Evolutionary conservation across 2,329 filamentous ascomycete genomes (phyloP).

Genomic region (Dactylellina leptospora): DNA sequence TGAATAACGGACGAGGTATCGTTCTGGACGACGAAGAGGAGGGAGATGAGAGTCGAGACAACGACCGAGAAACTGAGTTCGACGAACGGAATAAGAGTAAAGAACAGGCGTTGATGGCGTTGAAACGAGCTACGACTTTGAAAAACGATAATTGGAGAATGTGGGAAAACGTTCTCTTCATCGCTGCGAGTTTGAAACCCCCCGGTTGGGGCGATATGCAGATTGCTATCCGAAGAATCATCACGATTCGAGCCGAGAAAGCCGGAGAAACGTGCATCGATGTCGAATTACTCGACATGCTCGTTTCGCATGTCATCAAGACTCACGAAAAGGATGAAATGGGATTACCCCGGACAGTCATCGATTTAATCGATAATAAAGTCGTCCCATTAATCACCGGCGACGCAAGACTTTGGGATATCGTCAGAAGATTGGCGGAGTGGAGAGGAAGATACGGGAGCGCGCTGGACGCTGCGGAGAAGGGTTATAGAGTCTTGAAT

Average conservation of each 20-base stretch:
- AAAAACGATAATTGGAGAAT: conserved; percentile 90
- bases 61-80: conserved; percentile 60
- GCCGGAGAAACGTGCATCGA: conserved; percentile 83
- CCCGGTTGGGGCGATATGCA: conserved; percentile 79
- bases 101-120: conserved; percentile 72
- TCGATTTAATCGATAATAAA: conserved; percentile 76
- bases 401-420: conserved; percentile 77
- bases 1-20: conserved; percentile 58
- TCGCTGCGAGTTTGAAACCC: conserved; percentile 79
- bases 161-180: conserved; percentile 94
- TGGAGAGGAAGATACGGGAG: conserved; percentile 76
- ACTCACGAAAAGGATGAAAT: conserved; percentile 62
- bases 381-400: conserved; percentile 85
- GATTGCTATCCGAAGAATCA: conserved; percentile 75
- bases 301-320: conserved; percentile 75
- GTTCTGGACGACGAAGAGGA: conserved; percentile 54
- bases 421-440: conserved; percentile 75
- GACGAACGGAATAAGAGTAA: conserved; percentile 40
- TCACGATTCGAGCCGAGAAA: conserved; percentile 73
- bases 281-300: conserved; percentile 72
- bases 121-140: conserved; percentile 84
- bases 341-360: conserved; percentile 70
- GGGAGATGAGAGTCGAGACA: conserved; percentile 56
- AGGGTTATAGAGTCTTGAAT: conserved; percentile 81
- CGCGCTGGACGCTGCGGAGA: conserved; percentile 84